Evolutionary conservation across 345 rosid species (phyloP).

Genomic region (Syzygium aqueum): DNA sequence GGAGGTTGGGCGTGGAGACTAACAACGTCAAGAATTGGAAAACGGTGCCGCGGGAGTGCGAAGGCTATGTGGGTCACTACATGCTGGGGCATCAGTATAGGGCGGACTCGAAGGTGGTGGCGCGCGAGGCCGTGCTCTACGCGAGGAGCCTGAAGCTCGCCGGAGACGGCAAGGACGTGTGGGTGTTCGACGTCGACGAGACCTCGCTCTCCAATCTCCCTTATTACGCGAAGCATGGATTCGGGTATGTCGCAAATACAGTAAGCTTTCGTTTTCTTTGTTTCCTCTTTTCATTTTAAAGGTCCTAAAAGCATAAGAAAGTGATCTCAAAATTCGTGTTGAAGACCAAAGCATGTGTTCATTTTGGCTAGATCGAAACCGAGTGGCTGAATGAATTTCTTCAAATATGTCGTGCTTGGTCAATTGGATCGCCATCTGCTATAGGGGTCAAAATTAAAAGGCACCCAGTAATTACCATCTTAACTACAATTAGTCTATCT

Average conservation of each 20-base stretch:
- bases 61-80: constrained; percentile 46
- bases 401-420: not conserved
- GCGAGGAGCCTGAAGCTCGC: constrained; percentile 22
- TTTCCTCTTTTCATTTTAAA: not conserved
- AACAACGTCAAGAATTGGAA: constrained; percentile 35
- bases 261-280: not conserved
- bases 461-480: not conserved
- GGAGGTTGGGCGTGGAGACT: constrained; percentile 63
- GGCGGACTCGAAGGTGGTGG: constrained; percentile 26
- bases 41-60: constrained; percentile 36
- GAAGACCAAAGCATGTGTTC: not conserved
- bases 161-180: constrained; percentile 23
- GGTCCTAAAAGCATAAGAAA: not conserved
- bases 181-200: constrained; percentile 46
- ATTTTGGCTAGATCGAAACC: not conserved
- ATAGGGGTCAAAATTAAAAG: not conserved
- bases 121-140: constrained; percentile 23
- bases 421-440: not conserved
- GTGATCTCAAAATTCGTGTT: not conserved
- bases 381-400: not conserved
- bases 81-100: constrained; percentile 37
- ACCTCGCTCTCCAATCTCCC: constrained; percentile 32
- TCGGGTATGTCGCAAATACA: constrained; percentile 14
- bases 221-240: constrained; percentile 19
- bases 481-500: not conserved